These are phyloP conservation scores for Rutstroemia sp. DNA, from an alignment of 2,329 filamentous ascomycete genomes.

Conservation along the genomic window DNA sequence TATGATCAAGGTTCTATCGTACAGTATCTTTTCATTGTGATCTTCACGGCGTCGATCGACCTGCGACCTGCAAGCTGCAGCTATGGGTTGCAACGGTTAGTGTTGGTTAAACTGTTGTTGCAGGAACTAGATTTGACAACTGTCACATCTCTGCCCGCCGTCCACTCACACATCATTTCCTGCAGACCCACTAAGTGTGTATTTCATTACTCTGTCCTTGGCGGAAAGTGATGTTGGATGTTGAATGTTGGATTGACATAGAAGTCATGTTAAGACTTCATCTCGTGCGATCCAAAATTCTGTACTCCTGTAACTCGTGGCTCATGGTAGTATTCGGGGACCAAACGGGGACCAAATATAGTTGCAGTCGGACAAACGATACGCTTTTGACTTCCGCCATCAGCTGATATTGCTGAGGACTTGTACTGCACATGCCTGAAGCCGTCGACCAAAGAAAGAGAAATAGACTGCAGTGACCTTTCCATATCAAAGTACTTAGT, in stretches of 20 bases:
- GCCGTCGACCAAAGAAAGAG: too few species aligned
- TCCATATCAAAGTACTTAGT: too few species aligned
- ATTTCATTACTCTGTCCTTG: neutral
- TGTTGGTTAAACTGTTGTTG: neutral
- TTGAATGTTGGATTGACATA: too few species aligned
- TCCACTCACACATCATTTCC: neutral
- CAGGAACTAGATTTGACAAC: neutral
- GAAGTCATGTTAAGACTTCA: too few species aligned
- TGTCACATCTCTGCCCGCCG: neutral
- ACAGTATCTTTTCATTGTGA: neutral
- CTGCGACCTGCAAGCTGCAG: neutral
- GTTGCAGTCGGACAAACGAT: neutral
- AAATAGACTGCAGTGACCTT: too few species aligned
- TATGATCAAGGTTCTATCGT: neutral
- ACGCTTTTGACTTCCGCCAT: neutral
- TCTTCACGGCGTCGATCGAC: neutral
- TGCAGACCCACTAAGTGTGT: neutral
- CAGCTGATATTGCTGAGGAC: neutral
- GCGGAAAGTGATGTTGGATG: neutral
- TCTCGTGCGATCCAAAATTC: too few species aligned
- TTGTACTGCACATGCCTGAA: neutral
- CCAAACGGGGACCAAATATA: constrained; percentile 1
- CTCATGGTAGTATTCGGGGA: constrained; percentile 2
- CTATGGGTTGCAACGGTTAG: neutral
- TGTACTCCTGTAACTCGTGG: neutral